phyloP scores from a whole-genome alignment of 129 eudicot genomes.

The Ambrosia artemisiifolia region DNA sequence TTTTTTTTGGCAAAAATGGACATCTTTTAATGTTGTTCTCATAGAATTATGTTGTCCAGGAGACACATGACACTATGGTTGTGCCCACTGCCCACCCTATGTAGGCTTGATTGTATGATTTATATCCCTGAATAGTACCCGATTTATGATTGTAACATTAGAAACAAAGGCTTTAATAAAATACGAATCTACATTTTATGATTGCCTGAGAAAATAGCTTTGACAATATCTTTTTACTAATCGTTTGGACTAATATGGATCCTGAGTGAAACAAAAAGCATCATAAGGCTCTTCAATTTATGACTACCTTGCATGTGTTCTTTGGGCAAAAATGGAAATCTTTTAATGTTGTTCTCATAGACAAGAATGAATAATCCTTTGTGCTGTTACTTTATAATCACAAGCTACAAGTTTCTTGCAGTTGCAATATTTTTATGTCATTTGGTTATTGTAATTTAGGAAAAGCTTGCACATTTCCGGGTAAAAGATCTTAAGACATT shows the following conservation, averaged over 20 bases:
- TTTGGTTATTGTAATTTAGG: slow-evolving; percentile 41
- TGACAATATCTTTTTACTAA: not conserved
- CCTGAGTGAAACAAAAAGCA: not conserved
- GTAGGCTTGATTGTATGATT: not conserved
- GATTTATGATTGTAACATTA: not conserved
- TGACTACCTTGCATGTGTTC: not conserved
- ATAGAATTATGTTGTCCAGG: no score
- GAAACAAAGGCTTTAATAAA: not conserved
- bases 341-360: not conserved
- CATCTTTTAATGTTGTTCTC: not conserved
- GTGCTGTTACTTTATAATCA: no score
- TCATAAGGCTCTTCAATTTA: not conserved
- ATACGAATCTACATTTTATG: not conserved
- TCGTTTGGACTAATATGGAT: not conserved
- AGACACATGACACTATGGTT: no score
- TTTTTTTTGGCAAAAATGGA: not conserved
- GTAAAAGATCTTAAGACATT: slow-evolving; percentile 93
- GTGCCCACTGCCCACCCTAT: no score
- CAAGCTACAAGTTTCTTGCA: slow-evolving; percentile 5
- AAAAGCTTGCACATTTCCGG: slow-evolving; percentile 78
- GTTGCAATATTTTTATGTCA: not conserved
- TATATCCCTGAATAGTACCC: not conserved
- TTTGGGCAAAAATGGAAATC: not conserved
- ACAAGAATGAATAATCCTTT: not conserved
- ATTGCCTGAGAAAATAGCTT: no score